Evolutionary conservation across 2,329 filamentous ascomycete genomes (phyloP).

Genomic region (Atkinsonella hypoxylon): DNA sequence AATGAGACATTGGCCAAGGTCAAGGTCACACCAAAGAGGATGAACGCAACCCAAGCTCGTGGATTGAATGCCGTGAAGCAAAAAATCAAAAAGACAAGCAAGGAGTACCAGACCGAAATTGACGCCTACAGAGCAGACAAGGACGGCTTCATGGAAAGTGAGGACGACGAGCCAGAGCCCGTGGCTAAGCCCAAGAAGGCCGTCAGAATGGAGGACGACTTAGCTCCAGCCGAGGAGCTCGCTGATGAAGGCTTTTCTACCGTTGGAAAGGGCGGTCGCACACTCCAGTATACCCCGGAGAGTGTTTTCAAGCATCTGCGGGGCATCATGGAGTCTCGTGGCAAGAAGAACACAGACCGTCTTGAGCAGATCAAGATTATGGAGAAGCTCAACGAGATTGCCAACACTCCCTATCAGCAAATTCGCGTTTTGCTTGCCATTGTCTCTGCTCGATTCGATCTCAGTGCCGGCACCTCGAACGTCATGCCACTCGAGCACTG

Average conservation of each 20-base stretch:
- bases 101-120: slow-evolving; percentile 80
- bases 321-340: slow-evolving; percentile 85
- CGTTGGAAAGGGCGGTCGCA: slow-evolving; percentile 79
- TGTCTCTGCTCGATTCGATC: slow-evolving; percentile 88
- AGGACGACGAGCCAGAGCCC: slow-evolving; percentile 57
- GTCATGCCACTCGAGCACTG: slow-evolving; percentile 95
- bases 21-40: slow-evolving; percentile 94
- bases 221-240: slow-evolving; percentile 36
- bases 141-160: slow-evolving; percentile 76
- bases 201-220: slow-evolving; percentile 29
- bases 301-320: slow-evolving; percentile 96
- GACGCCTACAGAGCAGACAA: slow-evolving; percentile 78
- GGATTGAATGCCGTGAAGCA: slow-evolving; percentile 96
- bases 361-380: slow-evolving; percentile 91
- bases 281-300: slow-evolving; percentile 86
- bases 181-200: slow-evolving; percentile 34
- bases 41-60: slow-evolving; percentile 92
- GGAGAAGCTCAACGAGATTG: slow-evolving; percentile 89
- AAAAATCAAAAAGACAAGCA: slow-evolving; percentile 97
- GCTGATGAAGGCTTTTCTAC: slow-evolving; percentile 83
- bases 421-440: slow-evolving; percentile 85
- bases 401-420: slow-evolving; percentile 82
- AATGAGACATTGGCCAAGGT: slow-evolving; percentile 91
- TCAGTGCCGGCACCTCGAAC: slow-evolving; percentile 62
- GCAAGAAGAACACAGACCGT: slow-evolving; percentile 97